phyloP scores from a whole-genome alignment of 768 basidiomycete genomes.

The Kwoniella botswanensis region DNA sequence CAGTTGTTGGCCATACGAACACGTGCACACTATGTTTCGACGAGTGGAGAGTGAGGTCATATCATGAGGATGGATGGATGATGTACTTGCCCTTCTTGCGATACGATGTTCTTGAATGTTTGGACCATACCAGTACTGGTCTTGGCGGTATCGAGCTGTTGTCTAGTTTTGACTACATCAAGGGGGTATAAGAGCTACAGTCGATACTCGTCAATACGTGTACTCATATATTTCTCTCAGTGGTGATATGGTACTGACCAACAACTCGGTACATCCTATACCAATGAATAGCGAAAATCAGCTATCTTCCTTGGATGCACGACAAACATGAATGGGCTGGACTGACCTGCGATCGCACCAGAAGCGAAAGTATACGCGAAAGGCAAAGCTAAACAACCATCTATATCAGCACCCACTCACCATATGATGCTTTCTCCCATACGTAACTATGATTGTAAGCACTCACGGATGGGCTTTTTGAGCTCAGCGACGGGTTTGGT shows the following conservation, averaged over 20 bases:
- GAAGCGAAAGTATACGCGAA: conserved; percentile 80
- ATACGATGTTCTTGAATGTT: conserved; percentile 79
- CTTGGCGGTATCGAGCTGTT: conserved; percentile 93
- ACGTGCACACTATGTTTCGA: too few species aligned
- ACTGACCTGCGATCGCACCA: conserved; percentile 91
- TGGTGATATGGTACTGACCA: conserved; percentile 67
- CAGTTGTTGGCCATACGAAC: neutral
- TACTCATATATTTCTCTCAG: too few species aligned
- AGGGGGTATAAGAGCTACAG: conserved; percentile 54
- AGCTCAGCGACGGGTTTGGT: conserved; percentile 23
- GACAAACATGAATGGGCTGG: conserved; percentile 62
- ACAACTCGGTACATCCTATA: conserved; percentile 59
- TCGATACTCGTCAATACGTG: too few species aligned
- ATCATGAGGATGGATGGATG: neutral
- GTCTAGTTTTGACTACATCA: conserved; percentile 99
- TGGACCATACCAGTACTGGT: conserved; percentile 75
- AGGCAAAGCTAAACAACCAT: conserved; percentile 55
- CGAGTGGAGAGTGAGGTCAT: too few species aligned
- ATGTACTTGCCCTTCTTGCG: conserved; percentile 80
- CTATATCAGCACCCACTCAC: conserved; percentile 10
- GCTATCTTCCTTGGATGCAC: neutral
- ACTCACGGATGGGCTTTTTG: conserved; percentile 47
- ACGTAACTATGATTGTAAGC: too few species aligned
- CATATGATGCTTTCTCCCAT: too few species aligned
- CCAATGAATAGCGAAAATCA: neutral